phyloP scores from a whole-genome alignment of 1,284 basidiomycete genomes.

The Gymnopus androsaceus region DNA sequence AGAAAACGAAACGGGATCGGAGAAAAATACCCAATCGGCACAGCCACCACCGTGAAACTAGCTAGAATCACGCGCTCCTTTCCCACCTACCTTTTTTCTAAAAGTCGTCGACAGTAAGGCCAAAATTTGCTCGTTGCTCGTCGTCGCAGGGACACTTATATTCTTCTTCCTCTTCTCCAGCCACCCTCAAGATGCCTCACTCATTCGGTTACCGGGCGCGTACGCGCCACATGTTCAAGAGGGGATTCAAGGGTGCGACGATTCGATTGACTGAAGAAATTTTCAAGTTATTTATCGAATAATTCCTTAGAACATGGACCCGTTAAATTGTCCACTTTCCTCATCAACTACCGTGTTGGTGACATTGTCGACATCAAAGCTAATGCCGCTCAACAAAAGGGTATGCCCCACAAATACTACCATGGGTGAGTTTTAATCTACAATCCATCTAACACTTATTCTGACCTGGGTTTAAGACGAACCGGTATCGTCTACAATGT shows the following conservation, averaged over 20 bases:
- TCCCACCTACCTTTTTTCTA: too few relatives aligned
- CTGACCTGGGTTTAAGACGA: conserved; percentile 52
- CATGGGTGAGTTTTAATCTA: conserved; percentile 63
- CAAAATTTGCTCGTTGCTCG: conserved; percentile 15
- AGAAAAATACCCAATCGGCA: not conserved
- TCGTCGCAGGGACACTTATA: conserved; percentile 1
- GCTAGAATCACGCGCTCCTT: too few relatives aligned
- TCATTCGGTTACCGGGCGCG: conserved; percentile 99
- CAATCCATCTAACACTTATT: conserved; percentile 1
- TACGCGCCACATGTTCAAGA: conserved; percentile 99
- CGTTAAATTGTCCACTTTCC: conserved; percentile 90
- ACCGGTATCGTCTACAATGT: conserved; percentile 99
- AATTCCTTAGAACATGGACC: conserved; percentile 80
- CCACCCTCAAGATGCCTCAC: conserved; percentile 92
- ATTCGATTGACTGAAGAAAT: not conserved
- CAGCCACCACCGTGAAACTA: too few relatives aligned
- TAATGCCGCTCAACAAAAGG: conserved; percentile 98
- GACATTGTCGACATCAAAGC: conserved; percentile 99
- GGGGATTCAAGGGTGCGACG: conserved; percentile 87
- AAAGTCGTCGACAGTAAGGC: not conserved
- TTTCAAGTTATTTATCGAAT: not conserved
- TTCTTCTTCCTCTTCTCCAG: conserved; percentile 24
- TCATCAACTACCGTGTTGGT: conserved; percentile 91
- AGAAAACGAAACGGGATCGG: conserved; percentile 17
- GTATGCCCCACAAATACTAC: conserved; percentile 99